These are phyloP conservation scores for Arabis alpina DNA, from an alignment of 345 rosid genomes.

Conservation along the genomic window DNA sequence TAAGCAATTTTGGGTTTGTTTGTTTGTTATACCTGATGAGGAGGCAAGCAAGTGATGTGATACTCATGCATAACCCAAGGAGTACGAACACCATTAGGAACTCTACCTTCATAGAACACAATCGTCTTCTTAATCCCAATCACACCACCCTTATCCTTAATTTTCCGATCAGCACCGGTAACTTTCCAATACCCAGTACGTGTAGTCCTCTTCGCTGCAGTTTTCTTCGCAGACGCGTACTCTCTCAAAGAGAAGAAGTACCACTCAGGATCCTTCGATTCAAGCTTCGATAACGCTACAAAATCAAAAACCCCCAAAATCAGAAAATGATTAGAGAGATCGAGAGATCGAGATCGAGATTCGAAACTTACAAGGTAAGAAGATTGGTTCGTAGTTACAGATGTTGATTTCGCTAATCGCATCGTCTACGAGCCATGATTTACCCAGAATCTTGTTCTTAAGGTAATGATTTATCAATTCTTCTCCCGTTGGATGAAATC, in stretches of 20 bases:
- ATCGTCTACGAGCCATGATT: constrained; percentile 26
- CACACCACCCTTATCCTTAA: constrained; percentile 27
- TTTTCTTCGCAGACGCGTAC: constrained; percentile 23
- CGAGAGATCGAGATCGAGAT: too few species aligned
- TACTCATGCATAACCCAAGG: constrained; percentile 45
- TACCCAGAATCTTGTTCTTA: constrained; percentile 25
- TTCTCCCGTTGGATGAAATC: constrained; percentile 38
- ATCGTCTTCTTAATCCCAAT: constrained; percentile 54
- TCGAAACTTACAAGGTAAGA: constrained; percentile 45
- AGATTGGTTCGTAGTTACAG: constrained; percentile 38
- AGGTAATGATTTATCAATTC: constrained; percentile 39
- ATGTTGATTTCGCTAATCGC: constrained; percentile 38
- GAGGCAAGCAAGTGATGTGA: constrained; percentile 39
- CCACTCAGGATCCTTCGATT: constrained; percentile 44
- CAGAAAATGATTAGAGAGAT: constrained; percentile 1
- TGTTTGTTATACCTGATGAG: constrained; percentile 12
- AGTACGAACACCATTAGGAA: constrained; percentile 19
- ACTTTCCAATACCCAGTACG: constrained; percentile 51
- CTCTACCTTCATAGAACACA: constrained; percentile 38
- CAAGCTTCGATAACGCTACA: constrained; percentile 17
- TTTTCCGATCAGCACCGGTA: constrained; percentile 45
- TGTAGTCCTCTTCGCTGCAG: constrained; percentile 40
- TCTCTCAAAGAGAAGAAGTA: constrained; percentile 42
- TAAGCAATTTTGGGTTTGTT: too few species aligned
- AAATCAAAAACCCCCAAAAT: neutral